These are phyloP conservation scores for Pythium rishiriense DNA, from an alignment of 352 stramenopile genomes.

Conservation along the genomic window DNA sequence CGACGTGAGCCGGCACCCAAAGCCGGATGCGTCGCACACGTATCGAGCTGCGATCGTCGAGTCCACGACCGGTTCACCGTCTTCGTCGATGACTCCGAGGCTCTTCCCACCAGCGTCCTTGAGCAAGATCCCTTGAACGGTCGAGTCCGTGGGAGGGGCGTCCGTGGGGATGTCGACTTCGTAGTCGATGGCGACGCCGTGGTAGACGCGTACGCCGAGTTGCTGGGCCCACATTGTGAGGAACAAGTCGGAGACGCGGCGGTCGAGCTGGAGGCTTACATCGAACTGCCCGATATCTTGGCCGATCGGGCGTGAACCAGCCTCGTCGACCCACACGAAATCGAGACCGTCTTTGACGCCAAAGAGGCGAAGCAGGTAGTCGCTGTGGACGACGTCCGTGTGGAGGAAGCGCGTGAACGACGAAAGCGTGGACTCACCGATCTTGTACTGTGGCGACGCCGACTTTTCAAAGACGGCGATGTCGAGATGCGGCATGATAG, in stretches of 20 bases:
- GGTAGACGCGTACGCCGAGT: conserved; percentile 17
- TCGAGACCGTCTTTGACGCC: conserved; percentile 13
- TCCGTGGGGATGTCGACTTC: conserved; percentile 4
- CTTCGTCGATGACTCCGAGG: neutral
- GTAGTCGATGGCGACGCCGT: conserved; percentile 15
- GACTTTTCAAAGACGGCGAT: conserved; percentile 18
- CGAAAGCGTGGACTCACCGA: conserved; percentile 21
- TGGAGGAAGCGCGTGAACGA: conserved; percentile 13
- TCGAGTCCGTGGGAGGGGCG: neutral
- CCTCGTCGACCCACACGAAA: conserved; percentile 10
- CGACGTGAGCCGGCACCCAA: conserved; percentile 4
- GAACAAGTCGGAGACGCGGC: conserved; percentile 13
- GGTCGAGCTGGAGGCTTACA: conserved; percentile 7
- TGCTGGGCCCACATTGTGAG: conserved; percentile 15
- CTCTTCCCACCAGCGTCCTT: conserved; percentile 7
- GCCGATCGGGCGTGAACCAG: neutral
- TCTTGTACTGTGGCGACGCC: conserved; percentile 14
- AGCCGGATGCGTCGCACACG: conserved; percentile 11
- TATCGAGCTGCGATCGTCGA: conserved; percentile 9
- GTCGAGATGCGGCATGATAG: conserved; percentile 13
- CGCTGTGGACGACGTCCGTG: conserved; percentile 8
- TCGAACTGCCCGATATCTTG: conserved; percentile 7
- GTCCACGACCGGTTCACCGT: conserved; percentile 4
- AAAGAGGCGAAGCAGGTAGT: conserved; percentile 12
- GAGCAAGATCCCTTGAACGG: conserved; percentile 1